Base-by-base conservation (phyloP, 352 stramenopile species). In the Globisporangium nagaii region DNA sequence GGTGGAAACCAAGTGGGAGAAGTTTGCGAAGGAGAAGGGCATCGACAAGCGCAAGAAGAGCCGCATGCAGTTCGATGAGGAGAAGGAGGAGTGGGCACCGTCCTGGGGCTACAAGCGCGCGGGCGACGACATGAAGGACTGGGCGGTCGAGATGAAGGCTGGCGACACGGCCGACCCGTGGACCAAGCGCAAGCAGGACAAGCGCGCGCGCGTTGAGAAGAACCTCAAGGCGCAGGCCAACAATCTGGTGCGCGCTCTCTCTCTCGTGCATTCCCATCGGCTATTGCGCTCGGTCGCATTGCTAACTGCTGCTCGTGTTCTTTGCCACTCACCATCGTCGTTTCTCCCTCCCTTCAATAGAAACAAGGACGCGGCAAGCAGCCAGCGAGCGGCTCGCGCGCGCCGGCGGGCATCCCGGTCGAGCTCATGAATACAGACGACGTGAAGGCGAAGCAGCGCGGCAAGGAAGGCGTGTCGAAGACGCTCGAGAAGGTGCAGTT, bases 1-100 rank as follows among this genome's bases (percentile, higher is more conserved):
- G 76, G 71, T 95, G 62, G 90, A 98, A 70, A 99, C 97, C 12
- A 98, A 95, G 70, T 99, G 97, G 97, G 96, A 99, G 75, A 96
- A 98, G 66, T 99, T 99, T 72, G 97, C 97, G 27, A 92, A 96
- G 63, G 86, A 98, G 58, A 98, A 98, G 75, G 96, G 96, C 55
- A 99, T 99, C 64, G 77, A 93, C 44, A 97, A 98, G 63, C 90
- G 93, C 58, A 99, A 99, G 72, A 94, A 97, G 65, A 95, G 83
- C 31, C 88, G 96, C 56, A 99, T 98, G 86, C 75, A 96, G 42
- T 98, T 93, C 53, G 96, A 99, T 62, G 96, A 99, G 65, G 58
- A 78, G 15, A 97, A 77, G 53, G 86, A 90, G 42, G 84, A 97
- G 64, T 99, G 93, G 92, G 83, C 82, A 53, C 94, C 95, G 32